These are phyloP conservation scores for Chrysoporthe austroafricana DNA, from an alignment of 2,329 filamentous ascomycete genomes.

Conservation along the genomic window DNA sequence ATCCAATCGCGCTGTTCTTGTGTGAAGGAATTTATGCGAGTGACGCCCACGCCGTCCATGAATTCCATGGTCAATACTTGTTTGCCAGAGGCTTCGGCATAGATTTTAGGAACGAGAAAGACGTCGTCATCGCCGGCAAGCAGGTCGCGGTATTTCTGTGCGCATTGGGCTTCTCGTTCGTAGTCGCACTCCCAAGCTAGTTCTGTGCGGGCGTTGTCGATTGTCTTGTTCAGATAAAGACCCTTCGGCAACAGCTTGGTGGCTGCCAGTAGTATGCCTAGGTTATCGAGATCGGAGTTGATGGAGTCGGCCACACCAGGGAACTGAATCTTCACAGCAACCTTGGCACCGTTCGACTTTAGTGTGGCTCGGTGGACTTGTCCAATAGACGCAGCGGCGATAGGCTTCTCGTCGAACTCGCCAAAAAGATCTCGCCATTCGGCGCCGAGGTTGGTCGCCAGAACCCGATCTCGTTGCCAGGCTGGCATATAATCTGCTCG, in stretches of 20 bases:
- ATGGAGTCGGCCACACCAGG: conserved; percentile 95
- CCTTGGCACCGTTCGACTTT: conserved; percentile 71
- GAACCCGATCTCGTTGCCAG: conserved; percentile 86
- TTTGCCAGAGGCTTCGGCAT: conserved; percentile 77
- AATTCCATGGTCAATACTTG: conserved; percentile 93
- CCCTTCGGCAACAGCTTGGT: conserved; percentile 89
- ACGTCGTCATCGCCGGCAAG: conserved; percentile 73
- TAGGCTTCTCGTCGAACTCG: conserved; percentile 86
- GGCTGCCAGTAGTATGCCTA: conserved; percentile 87
- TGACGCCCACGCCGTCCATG: conserved; percentile 84
- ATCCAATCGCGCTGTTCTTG: conserved; percentile 95
- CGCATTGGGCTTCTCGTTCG: conserved; percentile 81
- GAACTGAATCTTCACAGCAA: conserved; percentile 97
- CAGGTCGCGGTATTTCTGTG: conserved; percentile 73
- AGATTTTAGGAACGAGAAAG: conserved; percentile 80
- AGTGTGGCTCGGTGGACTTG: conserved; percentile 90
- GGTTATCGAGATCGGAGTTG: conserved; percentile 92
- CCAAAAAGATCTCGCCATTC: conserved; percentile 85
- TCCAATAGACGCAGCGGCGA: conserved; percentile 95
- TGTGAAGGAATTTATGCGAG: conserved; percentile 73
- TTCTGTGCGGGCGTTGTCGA: conserved; percentile 90
- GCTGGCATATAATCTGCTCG: conserved; percentile 97
- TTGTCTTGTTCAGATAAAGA: conserved; percentile 94
- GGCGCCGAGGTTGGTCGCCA: conserved; percentile 75
- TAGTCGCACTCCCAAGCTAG: conserved; percentile 98